These are phyloP conservation scores for Pythium diclinum DNA, from an alignment of 352 stramenopile genomes.

Conservation along the genomic window DNA sequence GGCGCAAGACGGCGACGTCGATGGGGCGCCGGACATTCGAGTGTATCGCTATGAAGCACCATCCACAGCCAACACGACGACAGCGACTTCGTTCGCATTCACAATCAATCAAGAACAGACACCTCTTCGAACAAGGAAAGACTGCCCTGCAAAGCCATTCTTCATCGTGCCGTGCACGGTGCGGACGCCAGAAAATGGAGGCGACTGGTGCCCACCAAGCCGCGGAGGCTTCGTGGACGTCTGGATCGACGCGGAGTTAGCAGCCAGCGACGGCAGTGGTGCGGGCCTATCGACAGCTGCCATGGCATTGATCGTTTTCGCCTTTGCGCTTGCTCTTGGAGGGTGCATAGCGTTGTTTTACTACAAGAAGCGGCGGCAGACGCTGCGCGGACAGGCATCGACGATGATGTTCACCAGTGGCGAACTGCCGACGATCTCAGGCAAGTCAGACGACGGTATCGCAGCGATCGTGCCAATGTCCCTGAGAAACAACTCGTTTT, in stretches of 20 bases:
- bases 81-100: conserved; percentile 24
- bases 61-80: neutral
- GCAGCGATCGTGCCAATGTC: conserved; percentile 8
- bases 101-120: conserved; percentile 46
- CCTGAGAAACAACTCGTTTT: conserved; percentile 10
- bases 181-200: conserved; percentile 10
- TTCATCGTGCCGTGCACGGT: conserved; percentile 49
- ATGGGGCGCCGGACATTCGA: conserved; percentile 31
- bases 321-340: neutral
- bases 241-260: conserved; percentile 32
- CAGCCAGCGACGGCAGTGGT: neutral
- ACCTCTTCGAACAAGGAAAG: conserved; percentile 14
- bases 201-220: conserved; percentile 37
- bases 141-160: conserved; percentile 32
- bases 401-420: conserved; percentile 12
- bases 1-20: conserved; percentile 36
- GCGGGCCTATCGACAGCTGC: conserved; percentile 2
- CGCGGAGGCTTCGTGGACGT: conserved; percentile 34
- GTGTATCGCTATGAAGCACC: conserved; percentile 27
- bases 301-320: conserved; percentile 8
- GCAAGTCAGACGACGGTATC: conserved; percentile 14
- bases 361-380: conserved; percentile 9
- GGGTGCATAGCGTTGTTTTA: conserved; percentile 1
- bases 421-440: conserved; percentile 9
- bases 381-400: conserved; percentile 1